Base-by-base conservation (phyloP, 345 rosid species). In the Noccaea caerulescens region DNA sequence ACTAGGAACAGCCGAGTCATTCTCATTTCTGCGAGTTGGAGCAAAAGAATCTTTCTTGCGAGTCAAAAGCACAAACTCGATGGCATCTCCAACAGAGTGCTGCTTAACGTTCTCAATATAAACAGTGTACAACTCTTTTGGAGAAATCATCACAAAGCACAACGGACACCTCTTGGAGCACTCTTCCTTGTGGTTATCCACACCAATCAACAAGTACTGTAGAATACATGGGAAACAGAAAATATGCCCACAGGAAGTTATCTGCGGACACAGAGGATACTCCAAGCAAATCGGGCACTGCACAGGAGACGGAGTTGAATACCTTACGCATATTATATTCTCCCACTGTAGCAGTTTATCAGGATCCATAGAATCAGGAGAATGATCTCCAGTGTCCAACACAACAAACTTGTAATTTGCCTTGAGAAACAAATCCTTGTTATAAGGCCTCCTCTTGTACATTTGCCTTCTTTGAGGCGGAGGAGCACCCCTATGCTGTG, bases 241-340 rank as follows among this genome's bases (percentile, higher is more conserved):
- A 5, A 94, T 85, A 68, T 91, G 99, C n/a, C 99, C 99, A 58
- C 99, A 94, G 0, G 93, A 83, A 58, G 99, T 94, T 60, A 94
- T 89, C 69, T 94, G 99, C 1, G 99, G 90, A 74, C 99, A 94
- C 1, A 91, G 78, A 77, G 99, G 99, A 59, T 77, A 55, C 54
- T 89, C 99, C 88, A 94, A 80, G 76, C 99, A 94, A 72, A 94
- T 88, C 10, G 99, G 97, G 49, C 97, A 94, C 80, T 88, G 99
- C 72, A 94, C 95, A 8, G 84, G 78, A 64, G 76, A 80, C 9
- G 99, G 83, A 45, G 97, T 89, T n/a, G 89, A 82, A 79, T 85
- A 88, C 80, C 87, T 91, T 61, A 94, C 85, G 58, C 96, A 94
- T 7, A 91, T 77, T 1, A 94, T 89, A 68, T 94, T 89, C 66